Base-by-base conservation (phyloP, 2,329 filamentous ascomycete species). In the Calonectria leucothoes region DNA sequence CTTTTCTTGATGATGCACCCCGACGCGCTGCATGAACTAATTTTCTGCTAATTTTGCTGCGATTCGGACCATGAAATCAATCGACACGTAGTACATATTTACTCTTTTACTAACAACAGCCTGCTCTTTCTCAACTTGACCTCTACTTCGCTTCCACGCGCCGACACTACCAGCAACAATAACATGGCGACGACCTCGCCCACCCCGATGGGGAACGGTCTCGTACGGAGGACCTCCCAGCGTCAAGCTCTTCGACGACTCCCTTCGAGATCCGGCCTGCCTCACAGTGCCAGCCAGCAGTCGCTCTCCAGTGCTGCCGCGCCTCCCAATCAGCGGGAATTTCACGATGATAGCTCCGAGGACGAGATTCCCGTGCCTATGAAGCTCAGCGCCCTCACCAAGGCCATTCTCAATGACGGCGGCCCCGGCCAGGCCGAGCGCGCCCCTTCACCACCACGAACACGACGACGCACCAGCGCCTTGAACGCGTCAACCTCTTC, bases 381-480 rank as follows among this genome's bases (percentile, higher is more conserved):
- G 91, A 97, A 97, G 86, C 94, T 98, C 82, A 98, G 95, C 83
- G 95, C 96, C 80, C 91, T 97, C 77, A 98, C 96, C 63, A 96
- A 97, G 82, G 96, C 95, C 25, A 88, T 98, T 20, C 89, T 98
- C 29, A 91, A 91, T 71, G 91, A 93, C 73, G 90, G 90, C 52
- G 89, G 86, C 4, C 89, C 91, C 11, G 87, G 88, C 83, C 80
- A 82, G 76, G 76, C 78, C 4, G 76, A 83, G 31, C 82, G 84
- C 15, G 81, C 85, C 2, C 81, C 86, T 7, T 88, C 89, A 7
- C 87, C 88, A 2, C 84, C 87, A 27, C 81, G 85, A 72, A 88
- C 87, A 27, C 87, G 89, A 78, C 85, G 89, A 75, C 88, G 89
- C 61, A 81, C 82, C 2, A 90, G 88, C 75, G 86, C 85, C 20